A percentile compares a stretch with the other conserved stretches of the same genome.
These are phyloP conservation scores for Stachybotrys chartarum DNA, from an alignment of 2,329 filamentous ascomycete species.

Conservation along the genomic window DNA sequence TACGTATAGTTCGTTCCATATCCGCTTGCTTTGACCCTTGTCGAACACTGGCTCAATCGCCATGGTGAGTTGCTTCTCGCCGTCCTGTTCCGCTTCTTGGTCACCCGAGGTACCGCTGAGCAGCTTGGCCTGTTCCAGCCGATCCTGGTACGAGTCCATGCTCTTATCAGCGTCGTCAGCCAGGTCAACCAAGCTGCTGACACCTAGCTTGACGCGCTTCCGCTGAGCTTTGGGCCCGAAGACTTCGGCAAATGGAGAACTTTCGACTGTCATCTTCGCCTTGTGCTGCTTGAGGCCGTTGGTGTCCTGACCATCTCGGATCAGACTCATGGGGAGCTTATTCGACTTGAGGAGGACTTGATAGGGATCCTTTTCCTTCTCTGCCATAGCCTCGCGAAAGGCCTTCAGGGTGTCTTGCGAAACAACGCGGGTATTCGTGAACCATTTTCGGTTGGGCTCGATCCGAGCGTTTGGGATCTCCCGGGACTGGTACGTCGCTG, in stretches of 20 bases:
- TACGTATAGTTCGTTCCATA: constrained; percentile 79
- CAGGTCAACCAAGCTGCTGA: constrained; percentile 74
- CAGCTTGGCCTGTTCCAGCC: constrained; percentile 69
- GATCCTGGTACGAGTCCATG: constrained; percentile 74
- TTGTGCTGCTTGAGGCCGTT: constrained; percentile 88
- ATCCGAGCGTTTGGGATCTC: constrained; percentile 79
- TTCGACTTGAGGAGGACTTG: constrained; percentile 93
- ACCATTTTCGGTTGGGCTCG: constrained; percentile 97
- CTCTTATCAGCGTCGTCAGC: constrained; percentile 73
- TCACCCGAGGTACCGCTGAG: constrained; percentile 63
- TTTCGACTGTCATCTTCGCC: constrained; percentile 90
- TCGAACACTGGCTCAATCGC: constrained; percentile 83
- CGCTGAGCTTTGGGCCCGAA: constrained; percentile 92
- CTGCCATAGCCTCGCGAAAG: constrained; percentile 87
- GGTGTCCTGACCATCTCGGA: constrained; percentile 64
- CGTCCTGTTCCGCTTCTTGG: constrained; percentile 40
- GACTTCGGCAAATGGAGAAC: constrained; percentile 75
- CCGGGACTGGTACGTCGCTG: constrained; percentile 75
- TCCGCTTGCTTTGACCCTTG: constrained; percentile 91
- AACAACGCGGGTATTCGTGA: constrained; percentile 85
- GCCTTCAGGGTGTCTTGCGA: constrained; percentile 80
- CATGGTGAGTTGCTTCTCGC: constrained; percentile 38
- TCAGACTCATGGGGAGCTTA: constrained; percentile 93
- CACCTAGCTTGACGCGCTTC: constrained; percentile 84
- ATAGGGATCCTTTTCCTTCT: constrained; percentile 85